A percentile compares a stretch with the other conserved stretches of the same genome.
phyloP scores from a whole-genome alignment of 23 red algal genomes.

The Pyropia haitanensis region DNA sequence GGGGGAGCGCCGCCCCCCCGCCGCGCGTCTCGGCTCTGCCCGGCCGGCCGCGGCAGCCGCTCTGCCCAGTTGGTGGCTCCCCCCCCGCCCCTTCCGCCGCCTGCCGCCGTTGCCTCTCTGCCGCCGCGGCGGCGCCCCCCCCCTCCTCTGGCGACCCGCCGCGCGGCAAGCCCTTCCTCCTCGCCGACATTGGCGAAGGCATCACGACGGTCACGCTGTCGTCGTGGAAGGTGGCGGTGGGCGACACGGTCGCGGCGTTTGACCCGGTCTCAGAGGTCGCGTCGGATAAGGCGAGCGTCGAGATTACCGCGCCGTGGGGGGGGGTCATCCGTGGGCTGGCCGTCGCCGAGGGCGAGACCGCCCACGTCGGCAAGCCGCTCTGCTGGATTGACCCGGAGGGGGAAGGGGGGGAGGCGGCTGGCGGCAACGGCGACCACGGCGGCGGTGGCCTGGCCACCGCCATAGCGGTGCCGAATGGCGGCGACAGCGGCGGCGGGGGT shows the following conservation, averaged over 20 bases:
- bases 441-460: background rate
- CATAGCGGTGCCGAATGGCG: background rate
- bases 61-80: too few species aligned
- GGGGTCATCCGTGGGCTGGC: constrained; percentile 16
- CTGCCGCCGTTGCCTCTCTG: too few species aligned
- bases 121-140: too few species aligned
- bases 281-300: constrained; percentile 49
- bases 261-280: constrained; percentile 34
- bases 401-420: background rate
- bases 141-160: too few species aligned
- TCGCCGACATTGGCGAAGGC: constrained; percentile 56
- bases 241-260: constrained; percentile 30
- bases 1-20: too few species aligned
- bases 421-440: background rate
- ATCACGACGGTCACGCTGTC: constrained; percentile 44
- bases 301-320: constrained; percentile 31
- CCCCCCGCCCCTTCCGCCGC: too few species aligned
- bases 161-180: constrained; percentile 18
- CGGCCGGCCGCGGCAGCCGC: too few species aligned
- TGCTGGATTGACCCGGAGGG: constrained; percentile 6
- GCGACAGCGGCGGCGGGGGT: background rate
- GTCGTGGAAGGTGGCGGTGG: constrained; percentile 26
- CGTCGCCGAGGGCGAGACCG: constrained; percentile 19
- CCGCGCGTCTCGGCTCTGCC: too few species aligned
- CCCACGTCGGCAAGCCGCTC: constrained; percentile 28